Percentiles rank a stretch among this genome's conserved stretches.
Evolutionary conservation across 78 protist genomes (phyloP).

Genomic region (Dictyostelium intermedium): DNA sequence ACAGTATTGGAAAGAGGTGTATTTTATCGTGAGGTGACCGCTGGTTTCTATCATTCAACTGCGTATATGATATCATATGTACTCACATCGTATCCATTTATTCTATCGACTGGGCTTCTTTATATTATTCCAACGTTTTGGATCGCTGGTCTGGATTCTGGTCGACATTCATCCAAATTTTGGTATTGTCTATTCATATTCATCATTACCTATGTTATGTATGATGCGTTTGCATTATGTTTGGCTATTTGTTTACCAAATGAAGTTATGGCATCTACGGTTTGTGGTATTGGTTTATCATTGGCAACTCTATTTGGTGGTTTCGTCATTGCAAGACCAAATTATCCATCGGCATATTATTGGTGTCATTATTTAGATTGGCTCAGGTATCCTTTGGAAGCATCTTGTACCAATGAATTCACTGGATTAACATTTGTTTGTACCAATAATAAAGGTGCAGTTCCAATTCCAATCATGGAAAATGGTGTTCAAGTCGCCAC

Average conservation of each 20-base stretch:
- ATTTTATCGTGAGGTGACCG: constrained; percentile 35
- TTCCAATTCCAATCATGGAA: background rate
- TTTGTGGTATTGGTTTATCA: constrained; percentile 47
- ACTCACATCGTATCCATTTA: constrained; percentile 41
- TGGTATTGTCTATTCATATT: constrained; percentile 48
- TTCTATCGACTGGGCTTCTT: constrained; percentile 1
- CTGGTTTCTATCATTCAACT: constrained; percentile 60
- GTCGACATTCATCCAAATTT: constrained; percentile 12
- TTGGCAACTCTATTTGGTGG: constrained; percentile 68
- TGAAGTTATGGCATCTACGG: constrained; percentile 60
- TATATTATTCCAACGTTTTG: constrained; percentile 45
- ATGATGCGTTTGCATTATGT: constrained; percentile 41
- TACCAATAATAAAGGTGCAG: constrained; percentile 57
- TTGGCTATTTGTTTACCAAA: constrained; percentile 28
- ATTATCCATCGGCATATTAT: constrained; percentile 22
- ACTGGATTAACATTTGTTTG: constrained; percentile 10
- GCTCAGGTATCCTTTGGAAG: constrained; percentile 60
- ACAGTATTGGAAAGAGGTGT: constrained; percentile 63
- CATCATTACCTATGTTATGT: constrained; percentile 24
- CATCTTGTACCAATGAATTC: constrained; percentile 34
- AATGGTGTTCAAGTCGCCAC: background rate
- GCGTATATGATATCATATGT: constrained; percentile 42
- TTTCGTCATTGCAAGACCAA: constrained; percentile 71
- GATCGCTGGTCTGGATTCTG: constrained; percentile 35
- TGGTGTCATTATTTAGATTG: constrained; percentile 49